Evolutionary conservation across 2,329 filamentous ascomycete species (phyloP), one percentile per base, ranked within the genome.

Genomic region (Pyricularia sp.): DNA sequence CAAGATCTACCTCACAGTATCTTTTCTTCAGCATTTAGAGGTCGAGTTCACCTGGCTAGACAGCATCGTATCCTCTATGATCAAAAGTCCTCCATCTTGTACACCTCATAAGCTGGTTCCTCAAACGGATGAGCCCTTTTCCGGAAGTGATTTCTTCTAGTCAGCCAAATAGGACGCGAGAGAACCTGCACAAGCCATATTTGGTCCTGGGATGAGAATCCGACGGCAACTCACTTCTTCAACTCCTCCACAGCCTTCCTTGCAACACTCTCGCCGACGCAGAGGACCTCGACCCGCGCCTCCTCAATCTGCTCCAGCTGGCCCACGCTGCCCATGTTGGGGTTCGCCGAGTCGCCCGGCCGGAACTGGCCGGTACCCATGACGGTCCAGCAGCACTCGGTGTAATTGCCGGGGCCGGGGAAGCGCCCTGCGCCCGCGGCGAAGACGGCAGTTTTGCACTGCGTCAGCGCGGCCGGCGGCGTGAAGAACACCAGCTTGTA

Each of bases 351-450:
- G 68, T 82, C 81, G 0, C 86, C 87, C 0, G 89, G 89, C 0
- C 86, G 84, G 76, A 92, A 92, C 74, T 92, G 89, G 0, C 88
- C 88, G 0, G 80, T 86, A 4, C 90, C 90, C 4, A 77, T 71
- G 0, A 79, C 77, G 2, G 79, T 78, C 79, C 81, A 88, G 76
- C 82, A 83, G 74, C 80, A 84, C 72, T 88, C 84, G 28, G 83
- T 85, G 73, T 88, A 88, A 72, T 81, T 81, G n/a, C 83, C 83
- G 0, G 79, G 73, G 0, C 79, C 79, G 0, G 84, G 82, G 69
- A 84, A 85, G 12, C 81, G 78, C 30, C 86, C 86, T 2, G 85
- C 86, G n/a, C 86, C 85, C 20, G 84, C 83, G n/a, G 79, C 79
- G 74, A 88, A 87, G 72, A 88, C 79, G 70, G 86, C 86, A 0